A percentile compares a stretch with the other conserved stretches of the same genome.
Evolutionary conservation across 257 asterid species (phyloP).

Genomic region (Hygrophila difformis): DNA sequence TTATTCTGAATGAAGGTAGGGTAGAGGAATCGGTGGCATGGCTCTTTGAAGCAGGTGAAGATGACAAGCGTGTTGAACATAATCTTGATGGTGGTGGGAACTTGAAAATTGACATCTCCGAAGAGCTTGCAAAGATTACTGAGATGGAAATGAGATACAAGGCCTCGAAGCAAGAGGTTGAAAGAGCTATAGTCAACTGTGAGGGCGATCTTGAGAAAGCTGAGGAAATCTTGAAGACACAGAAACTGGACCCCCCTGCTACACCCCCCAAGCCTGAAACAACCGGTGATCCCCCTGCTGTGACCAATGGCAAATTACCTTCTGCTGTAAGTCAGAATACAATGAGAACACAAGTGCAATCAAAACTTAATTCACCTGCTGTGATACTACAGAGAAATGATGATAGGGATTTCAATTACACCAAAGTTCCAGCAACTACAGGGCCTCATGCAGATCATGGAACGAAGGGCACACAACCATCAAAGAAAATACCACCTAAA

Average conservation of each 20-base stretch:
- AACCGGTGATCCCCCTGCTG: conserved; percentile 47
- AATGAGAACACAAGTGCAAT: conserved; percentile 23
- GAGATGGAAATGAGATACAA: conserved; percentile 60
- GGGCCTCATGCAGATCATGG: conserved; percentile 51
- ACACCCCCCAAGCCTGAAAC: conserved; percentile 52
- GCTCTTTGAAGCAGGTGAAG: conserved; percentile 49
- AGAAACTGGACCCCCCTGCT: conserved; percentile 59
- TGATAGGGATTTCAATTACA: conserved; percentile 58
- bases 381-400: conserved; percentile 45
- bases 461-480: conserved; percentile 37
- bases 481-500: conserved; percentile 52
- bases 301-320: conserved; percentile 34
- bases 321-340: conserved; percentile 26
- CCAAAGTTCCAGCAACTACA: conserved; percentile 38
- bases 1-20: conserved; percentile 80
- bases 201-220: conserved; percentile 90
- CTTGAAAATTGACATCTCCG: conserved; percentile 77
- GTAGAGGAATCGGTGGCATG: conserved; percentile 77
- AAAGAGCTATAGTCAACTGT: conserved; percentile 67
- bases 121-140: conserved; percentile 64
- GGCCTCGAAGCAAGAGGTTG: conserved; percentile 85
- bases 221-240: conserved; percentile 59
- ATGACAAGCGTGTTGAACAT: conserved; percentile 42
- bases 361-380: conserved; percentile 33
- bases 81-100: conserved; percentile 50